Evolutionary conservation across 1,284 basidiomycete species (phyloP).

Genomic region (Ustilago curta): DNA sequence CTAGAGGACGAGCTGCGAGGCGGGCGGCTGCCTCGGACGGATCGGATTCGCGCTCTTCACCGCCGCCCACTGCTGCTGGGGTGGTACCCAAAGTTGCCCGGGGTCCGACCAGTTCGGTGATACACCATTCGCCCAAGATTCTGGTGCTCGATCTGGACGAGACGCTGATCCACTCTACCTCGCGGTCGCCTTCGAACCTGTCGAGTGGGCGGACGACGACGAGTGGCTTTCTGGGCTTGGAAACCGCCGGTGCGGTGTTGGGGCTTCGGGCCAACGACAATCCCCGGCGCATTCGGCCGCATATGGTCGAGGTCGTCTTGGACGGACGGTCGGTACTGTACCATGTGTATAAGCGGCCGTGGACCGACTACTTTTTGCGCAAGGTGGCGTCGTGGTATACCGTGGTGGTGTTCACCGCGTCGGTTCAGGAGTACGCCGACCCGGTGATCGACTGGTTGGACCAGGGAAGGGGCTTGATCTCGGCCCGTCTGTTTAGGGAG

Average conservation of each 20-base stretch:
- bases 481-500: slow-evolving; percentile 90
- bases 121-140: slow-evolving; percentile 67
- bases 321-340: slow-evolving; percentile 90
- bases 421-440: slow-evolving; percentile 98
- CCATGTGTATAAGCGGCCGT: slow-evolving; percentile 97
- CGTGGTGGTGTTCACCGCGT: slow-evolving; percentile 97
- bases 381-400: slow-evolving; percentile 96
- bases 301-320: slow-evolving; percentile 95
- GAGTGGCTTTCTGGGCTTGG: slow-evolving; percentile 58
- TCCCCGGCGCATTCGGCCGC: slow-evolving; percentile 75
- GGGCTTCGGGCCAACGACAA: slow-evolving; percentile 61
- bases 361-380: slow-evolving; percentile 76
- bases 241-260: slow-evolving; percentile 56
- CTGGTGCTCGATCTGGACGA: slow-evolving; percentile 89
- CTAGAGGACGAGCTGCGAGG: slow-evolving; percentile 31
- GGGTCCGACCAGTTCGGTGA: slow-evolving; percentile 46
- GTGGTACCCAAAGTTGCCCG: slow-evolving; percentile 33
- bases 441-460: slow-evolving; percentile 99
- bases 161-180: slow-evolving; percentile 96
- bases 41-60: background rate
- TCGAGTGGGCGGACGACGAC: slow-evolving; percentile 32
- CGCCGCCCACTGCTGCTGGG: slow-evolving; percentile 2
- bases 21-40: slow-evolving; percentile 14
- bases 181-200: slow-evolving; percentile 74
- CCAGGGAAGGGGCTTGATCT: slow-evolving; percentile 85